Evolutionary conservation across 2,329 filamentous ascomycete genomes (phyloP).

Genomic region (Pseudogymnoascus sp.): DNA sequence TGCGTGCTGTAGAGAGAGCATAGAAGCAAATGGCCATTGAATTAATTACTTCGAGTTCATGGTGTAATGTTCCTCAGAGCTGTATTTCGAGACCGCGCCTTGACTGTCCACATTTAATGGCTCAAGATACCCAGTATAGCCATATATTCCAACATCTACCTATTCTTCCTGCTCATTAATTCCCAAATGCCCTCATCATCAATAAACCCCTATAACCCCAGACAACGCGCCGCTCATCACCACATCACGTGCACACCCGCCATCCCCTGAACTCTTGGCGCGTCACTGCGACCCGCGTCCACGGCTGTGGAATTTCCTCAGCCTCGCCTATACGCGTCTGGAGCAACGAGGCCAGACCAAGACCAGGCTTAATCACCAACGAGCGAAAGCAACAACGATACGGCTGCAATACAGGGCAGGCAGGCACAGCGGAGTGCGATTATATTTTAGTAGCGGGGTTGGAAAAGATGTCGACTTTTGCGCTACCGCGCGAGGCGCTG

Average conservation of each 20-base stretch:
- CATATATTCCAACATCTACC: not conserved
- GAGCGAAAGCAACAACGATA: not conserved
- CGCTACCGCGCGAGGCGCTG: not conserved
- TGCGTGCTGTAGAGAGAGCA: not conserved
- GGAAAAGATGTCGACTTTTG: not conserved
- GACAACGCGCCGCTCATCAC: not conserved
- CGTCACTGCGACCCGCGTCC: not conserved
- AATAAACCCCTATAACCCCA: not conserved
- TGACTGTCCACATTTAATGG: not conserved
- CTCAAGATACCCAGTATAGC: too few species aligned
- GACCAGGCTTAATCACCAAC: not conserved
- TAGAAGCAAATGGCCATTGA: not conserved
- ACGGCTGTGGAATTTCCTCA: slow-evolving; percentile 3
- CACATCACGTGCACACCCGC: not conserved
- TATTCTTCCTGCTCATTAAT: not conserved
- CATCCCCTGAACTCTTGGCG: not conserved
- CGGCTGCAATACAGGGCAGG: not conserved
- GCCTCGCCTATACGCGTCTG: not conserved
- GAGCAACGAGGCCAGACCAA: not conserved
- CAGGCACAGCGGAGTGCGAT: not conserved
- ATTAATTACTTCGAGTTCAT: not conserved
- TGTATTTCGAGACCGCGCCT: not conserved
- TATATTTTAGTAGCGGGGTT: not conserved
- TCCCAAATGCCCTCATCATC: not conserved
- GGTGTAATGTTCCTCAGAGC: not conserved